Conservation (phyloP, 345 rosid species). For the Moricandia arvensis region DNA sequence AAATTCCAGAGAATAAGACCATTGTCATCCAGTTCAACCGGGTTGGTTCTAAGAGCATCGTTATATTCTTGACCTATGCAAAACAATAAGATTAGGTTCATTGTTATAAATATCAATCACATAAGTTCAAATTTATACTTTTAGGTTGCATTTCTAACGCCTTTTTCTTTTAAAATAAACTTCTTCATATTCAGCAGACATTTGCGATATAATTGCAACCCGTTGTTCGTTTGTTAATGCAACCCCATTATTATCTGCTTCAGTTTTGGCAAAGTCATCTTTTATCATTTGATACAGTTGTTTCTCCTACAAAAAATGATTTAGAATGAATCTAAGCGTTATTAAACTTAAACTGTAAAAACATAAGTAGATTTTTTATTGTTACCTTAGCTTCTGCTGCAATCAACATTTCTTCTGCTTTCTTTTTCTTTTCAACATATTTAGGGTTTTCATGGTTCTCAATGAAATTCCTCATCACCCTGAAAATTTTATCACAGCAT, state of each 20-base stretch:
- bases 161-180: conserved; percentile 46
- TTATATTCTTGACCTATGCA: conserved; percentile 51
- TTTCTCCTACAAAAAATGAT: conserved; percentile 50
- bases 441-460: conserved; percentile 37
- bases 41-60: conserved; percentile 69
- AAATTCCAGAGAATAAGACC: conserved; percentile 70
- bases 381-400: conserved; percentile 66
- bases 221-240: conserved; percentile 49
- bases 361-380: not conserved
- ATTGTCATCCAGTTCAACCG: conserved; percentile 47
- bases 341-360: not conserved
- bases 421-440: conserved; percentile 44
- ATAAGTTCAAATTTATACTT: conserved; percentile 38
- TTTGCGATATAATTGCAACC: conserved; percentile 43
- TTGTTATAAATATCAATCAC: not conserved
- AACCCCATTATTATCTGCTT: conserved; percentile 47
- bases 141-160: conserved; percentile 36
- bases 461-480: conserved; percentile 61
- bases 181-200: conserved; percentile 52
- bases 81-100: not conserved
- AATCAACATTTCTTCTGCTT: conserved; percentile 46
- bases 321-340: not conserved
- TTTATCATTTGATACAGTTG: conserved; percentile 49
- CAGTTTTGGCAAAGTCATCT: conserved; percentile 60
- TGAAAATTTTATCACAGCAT: not conserved